phyloP scores from a whole-genome alignment of 192 early-diverging fungal genomes.

The Gonapodya prolifera region DNA sequence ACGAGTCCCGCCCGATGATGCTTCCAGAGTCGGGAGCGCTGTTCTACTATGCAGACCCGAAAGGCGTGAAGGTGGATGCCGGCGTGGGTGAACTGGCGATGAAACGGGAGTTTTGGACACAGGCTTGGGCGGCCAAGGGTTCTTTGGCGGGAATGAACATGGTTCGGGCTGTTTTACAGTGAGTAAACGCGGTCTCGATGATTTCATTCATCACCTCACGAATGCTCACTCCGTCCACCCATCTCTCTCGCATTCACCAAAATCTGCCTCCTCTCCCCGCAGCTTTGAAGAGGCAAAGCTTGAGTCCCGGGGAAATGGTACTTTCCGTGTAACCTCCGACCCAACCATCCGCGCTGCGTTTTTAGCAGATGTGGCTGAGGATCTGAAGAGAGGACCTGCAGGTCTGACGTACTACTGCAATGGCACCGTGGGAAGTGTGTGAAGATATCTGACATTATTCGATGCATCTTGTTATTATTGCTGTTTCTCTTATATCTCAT shows the following conservation, averaged over 20 bases:
- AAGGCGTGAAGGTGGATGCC: background rate
- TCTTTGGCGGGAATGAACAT: background rate
- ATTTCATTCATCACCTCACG: background rate
- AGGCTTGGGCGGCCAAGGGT: background rate
- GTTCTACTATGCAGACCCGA: background rate
- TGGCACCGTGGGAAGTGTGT: too few species aligned
- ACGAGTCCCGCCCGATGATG: background rate
- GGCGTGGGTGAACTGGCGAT: background rate
- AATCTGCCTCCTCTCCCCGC: background rate
- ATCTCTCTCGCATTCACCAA: too few species aligned
- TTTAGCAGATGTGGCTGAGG: background rate
- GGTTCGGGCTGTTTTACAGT: background rate
- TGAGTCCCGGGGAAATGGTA: background rate
- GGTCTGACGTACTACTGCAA: background rate
- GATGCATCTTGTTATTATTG: too few species aligned
- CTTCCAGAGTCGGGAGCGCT: slow-evolving; percentile 1
- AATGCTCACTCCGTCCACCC: background rate
- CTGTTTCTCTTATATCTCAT: too few species aligned
- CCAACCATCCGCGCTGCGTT: background rate
- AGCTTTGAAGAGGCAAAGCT: slow-evolving; percentile 5
- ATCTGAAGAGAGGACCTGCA: background rate
- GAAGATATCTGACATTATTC: too few species aligned
- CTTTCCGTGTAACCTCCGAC: background rate
- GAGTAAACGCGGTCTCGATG: background rate
- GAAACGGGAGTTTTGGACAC: background rate